phyloP scores from a whole-genome alignment of 305 asterid genomes.

The Plantago rigida region DNA sequence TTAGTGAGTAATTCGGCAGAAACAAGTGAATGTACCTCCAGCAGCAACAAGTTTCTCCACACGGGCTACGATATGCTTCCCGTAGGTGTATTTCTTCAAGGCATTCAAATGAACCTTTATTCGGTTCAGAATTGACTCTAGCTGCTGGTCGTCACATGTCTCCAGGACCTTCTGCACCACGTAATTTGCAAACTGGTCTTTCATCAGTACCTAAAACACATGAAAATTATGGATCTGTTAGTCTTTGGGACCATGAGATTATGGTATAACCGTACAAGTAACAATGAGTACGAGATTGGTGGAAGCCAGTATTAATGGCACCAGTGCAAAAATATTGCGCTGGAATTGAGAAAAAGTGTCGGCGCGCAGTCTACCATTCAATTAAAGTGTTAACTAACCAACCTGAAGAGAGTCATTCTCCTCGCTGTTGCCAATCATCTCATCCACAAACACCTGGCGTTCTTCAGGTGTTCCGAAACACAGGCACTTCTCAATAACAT shows the following conservation, averaged over 20 bases:
- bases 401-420: constrained; percentile 69
- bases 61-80: constrained; percentile 69
- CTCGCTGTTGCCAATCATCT: constrained; percentile 55
- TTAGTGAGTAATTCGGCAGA: neutral
- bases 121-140: constrained; percentile 49
- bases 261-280: neutral
- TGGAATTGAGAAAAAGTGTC: too few relatives aligned
- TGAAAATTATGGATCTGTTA: too few relatives aligned
- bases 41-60: constrained; percentile 74
- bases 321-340: too few relatives aligned
- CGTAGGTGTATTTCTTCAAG: constrained; percentile 58
- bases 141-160: constrained; percentile 59
- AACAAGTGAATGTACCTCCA: constrained; percentile 44
- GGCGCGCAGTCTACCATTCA: neutral
- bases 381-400: constrained; percentile 15
- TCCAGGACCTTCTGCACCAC: constrained; percentile 75
- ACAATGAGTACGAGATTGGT: neutral
- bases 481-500: constrained; percentile 67
- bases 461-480: constrained; percentile 55
- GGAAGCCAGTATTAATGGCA: too few relatives aligned
- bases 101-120: constrained; percentile 58
- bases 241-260: too few relatives aligned
- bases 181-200: constrained; percentile 68
- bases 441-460: constrained; percentile 47
- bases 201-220: constrained; percentile 52